These are phyloP conservation scores for Zygnema circumcarinatum DNA, from an alignment of 139 green algal species.

Conservation along the genomic window DNA sequence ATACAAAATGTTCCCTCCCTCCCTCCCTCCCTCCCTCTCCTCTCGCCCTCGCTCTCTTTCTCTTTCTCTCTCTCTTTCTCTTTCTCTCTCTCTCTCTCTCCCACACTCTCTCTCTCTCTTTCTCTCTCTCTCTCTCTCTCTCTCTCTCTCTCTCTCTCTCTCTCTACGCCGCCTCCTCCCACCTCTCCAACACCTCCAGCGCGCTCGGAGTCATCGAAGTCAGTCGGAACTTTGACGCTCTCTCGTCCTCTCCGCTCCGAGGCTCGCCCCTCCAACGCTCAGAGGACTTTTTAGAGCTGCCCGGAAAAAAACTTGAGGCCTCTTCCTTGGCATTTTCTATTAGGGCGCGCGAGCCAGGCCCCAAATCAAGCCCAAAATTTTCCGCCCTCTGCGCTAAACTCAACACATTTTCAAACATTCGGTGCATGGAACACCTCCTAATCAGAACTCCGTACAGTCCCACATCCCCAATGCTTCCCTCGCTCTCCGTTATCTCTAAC, in stretches of 20 bases:
- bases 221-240: neutral
- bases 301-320: neutral
- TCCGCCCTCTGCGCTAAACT: neutral
- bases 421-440: neutral
- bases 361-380: neutral
- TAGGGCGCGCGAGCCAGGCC: neutral
- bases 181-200: neutral
- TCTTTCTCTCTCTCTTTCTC: no score
- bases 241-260: neutral
- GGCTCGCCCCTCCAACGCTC: no score
- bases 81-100: no score
- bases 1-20: no score
- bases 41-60: no score
- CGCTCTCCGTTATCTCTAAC: constrained; percentile 19
- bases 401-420: constrained; percentile 2
- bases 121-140: no score
- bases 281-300: neutral
- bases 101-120: no score
- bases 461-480: constrained; percentile 3
- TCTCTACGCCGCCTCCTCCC: no score
- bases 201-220: neutral
- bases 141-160: no score
- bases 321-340: neutral
- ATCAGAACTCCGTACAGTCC: constrained; percentile 17
- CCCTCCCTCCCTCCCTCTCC: no score